These are phyloP conservation scores for Tephrocybe sp. DNA, from an alignment of 768 basidiomycete genomes.

Conservation along the genomic window DNA sequence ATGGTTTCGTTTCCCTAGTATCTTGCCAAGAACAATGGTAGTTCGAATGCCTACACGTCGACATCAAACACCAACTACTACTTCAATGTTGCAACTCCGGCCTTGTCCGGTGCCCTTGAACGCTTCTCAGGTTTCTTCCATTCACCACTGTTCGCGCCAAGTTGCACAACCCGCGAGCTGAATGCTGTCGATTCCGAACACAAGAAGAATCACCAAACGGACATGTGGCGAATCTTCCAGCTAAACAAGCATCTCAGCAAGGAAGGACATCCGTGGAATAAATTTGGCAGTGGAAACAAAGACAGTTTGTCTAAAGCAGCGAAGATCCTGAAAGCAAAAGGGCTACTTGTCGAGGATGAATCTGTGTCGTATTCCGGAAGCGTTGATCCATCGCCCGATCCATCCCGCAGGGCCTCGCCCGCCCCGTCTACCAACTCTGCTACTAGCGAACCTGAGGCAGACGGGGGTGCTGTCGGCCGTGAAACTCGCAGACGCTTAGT, in stretches of 20 bases:
- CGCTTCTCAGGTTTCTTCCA: conserved; percentile 89
- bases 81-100: conserved; percentile 67
- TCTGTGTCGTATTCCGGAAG: conserved; percentile 26
- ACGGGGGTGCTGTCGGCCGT: conserved; percentile 75
- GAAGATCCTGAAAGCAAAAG: conserved; percentile 51
- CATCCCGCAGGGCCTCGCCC: conserved; percentile 60
- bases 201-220: conserved; percentile 91
- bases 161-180: conserved; percentile 85
- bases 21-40: conserved; percentile 78
- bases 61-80: conserved; percentile 91
- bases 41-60: conserved; percentile 90
- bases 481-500: conserved; percentile 78
- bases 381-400: conserved; percentile 41
- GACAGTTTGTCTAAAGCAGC: conserved; percentile 70
- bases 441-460: conserved; percentile 62
- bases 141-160: conserved; percentile 84
- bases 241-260: conserved; percentile 85
- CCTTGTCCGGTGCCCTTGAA: conserved; percentile 67
- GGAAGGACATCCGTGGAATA: conserved; percentile 81
- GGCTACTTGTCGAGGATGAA: conserved; percentile 33
- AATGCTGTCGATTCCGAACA: conserved; percentile 97
- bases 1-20: conserved; percentile 40
- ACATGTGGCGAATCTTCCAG: conserved; percentile 95
- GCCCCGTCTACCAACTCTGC: conserved; percentile 54
- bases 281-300: conserved; percentile 89